Evolutionary conservation across 805 yeast genomes (phyloP).

Genomic region (Pichia nakasei): DNA sequence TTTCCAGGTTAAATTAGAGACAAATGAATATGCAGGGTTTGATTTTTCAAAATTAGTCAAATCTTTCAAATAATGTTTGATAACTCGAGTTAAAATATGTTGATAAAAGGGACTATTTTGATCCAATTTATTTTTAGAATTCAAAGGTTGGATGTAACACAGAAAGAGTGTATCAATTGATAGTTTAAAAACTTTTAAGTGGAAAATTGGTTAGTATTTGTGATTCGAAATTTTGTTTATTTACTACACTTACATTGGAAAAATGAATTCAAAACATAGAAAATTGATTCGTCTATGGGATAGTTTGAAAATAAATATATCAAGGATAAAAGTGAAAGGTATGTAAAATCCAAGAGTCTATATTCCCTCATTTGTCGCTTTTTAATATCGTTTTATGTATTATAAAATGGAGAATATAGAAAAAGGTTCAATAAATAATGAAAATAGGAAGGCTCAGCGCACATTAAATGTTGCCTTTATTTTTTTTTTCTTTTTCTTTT

Average conservation of each 20-base stretch:
- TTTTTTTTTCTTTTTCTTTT: background rate
- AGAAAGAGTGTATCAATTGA: constrained; percentile 19
- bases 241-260: constrained; percentile 2
- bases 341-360: constrained; percentile 21
- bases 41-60: constrained; percentile 9
- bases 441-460: background rate
- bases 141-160: constrained; percentile 26
- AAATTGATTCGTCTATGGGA: constrained; percentile 13
- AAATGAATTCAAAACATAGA: constrained; percentile 1
- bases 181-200: constrained; percentile 14
- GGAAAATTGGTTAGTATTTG: background rate
- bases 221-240: no score
- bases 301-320: constrained; percentile 21
- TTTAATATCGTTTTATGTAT: background rate
- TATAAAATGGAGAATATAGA: background rate
- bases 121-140: constrained; percentile 20
- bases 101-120: constrained; percentile 26
- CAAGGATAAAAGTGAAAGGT: constrained; percentile 18
- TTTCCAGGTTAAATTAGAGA: constrained; percentile 26
- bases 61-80: constrained; percentile 16
- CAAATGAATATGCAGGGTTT: constrained; percentile 19
- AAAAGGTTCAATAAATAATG: background rate
- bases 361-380: constrained; percentile 23
- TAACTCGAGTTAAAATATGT: constrained; percentile 15
- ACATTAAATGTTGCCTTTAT: background rate